Conservation (phyloP, 305 asterid genomes). For the Fraxinus albicans region DNA sequence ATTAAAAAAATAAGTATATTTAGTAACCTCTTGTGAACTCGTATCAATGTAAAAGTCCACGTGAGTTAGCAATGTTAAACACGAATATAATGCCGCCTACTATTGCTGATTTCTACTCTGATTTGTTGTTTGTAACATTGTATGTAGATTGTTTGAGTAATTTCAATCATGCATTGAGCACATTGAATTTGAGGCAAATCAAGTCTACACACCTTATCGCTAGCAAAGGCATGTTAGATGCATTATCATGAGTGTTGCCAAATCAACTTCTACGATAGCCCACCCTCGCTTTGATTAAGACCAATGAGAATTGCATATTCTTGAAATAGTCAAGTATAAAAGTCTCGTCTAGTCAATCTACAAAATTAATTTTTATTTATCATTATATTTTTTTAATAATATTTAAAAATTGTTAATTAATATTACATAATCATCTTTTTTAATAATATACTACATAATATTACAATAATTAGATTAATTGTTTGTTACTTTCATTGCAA, state of each 20-base stretch:
- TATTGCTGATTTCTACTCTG: not conserved
- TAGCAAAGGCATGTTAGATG: not conserved
- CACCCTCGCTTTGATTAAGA: not conserved
- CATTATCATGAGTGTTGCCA: not conserved
- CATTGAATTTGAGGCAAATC: not conserved
- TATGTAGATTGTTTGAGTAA: too few species aligned
- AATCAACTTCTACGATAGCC: not conserved
- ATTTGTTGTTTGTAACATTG: not conserved
- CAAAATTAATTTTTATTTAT: too few species aligned
- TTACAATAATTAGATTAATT: too few species aligned
- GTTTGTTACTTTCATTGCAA: not conserved
- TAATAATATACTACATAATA: too few species aligned
- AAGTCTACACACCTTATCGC: not conserved
- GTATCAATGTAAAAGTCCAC: not conserved
- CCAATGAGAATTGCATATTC: not conserved
- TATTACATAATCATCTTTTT: not conserved
- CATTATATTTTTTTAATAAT: too few species aligned
- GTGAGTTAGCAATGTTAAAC: not conserved
- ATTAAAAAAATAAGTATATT: too few species aligned
- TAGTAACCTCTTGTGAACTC: not conserved
- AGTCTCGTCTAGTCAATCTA: too few species aligned
- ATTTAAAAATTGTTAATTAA: too few species aligned
- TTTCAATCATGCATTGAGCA: not conserved
- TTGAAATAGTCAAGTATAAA: too few species aligned
- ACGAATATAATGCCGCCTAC: not conserved